phyloP scores from a whole-genome alignment of 2,329 filamentous ascomycete genomes.

The Berkeleyomyces rouxiae region DNA sequence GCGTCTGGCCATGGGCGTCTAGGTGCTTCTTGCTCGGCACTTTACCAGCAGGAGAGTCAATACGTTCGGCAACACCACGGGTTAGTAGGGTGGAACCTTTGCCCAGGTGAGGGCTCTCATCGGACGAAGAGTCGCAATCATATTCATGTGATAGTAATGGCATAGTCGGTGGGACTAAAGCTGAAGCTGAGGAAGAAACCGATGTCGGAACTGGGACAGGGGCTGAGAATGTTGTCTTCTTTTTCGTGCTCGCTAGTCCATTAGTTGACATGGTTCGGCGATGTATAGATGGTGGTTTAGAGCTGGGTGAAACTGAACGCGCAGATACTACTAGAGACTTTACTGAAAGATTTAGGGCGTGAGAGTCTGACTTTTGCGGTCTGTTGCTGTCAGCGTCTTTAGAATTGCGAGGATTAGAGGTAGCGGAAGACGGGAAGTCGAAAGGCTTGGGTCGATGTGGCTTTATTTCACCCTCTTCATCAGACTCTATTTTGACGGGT shows the following conservation, averaged over 20 bases:
- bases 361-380: conserved; percentile 4
- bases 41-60: conserved; percentile 52
- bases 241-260: conserved; percentile 44
- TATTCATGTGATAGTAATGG: conserved; percentile 47
- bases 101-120: conserved; percentile 41
- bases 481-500: conserved; percentile 35
- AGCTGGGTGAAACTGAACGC: conserved; percentile 44
- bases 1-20: conserved; percentile 83
- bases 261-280: conserved; percentile 48
- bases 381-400: conserved; percentile 7
- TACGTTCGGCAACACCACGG: conserved; percentile 39
- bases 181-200: neutral
- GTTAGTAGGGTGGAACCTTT: conserved; percentile 39
- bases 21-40: conserved; percentile 67
- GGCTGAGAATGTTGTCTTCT: conserved; percentile 34
- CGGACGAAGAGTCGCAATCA: conserved; percentile 48
- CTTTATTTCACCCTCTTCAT: conserved; percentile 39
- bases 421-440: conserved; percentile 14
- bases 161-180: neutral
- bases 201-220: conserved; percentile 24
- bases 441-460: conserved; percentile 31
- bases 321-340: conserved; percentile 2
- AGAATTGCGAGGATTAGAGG: neutral
- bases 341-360: neutral
- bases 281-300: conserved; percentile 30